phyloP scores from a whole-genome alignment of 1,139 yeast species.

The Pichia sp. region DNA sequence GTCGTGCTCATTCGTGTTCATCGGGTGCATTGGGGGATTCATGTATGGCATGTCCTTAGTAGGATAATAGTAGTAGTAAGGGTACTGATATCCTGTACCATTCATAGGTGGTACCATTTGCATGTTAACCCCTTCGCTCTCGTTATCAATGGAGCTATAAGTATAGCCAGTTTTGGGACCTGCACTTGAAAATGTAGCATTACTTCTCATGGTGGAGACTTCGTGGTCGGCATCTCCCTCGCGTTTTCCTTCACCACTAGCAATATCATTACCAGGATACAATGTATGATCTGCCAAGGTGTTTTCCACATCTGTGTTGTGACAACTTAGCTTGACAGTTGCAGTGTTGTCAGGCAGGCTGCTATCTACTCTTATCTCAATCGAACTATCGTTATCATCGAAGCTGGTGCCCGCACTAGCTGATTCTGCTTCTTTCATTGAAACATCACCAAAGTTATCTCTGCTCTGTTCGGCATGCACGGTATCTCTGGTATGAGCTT shows the following conservation, averaged over 20 bases:
- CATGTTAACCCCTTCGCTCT: slow-evolving; percentile 2
- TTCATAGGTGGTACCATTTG: slow-evolving; percentile 4
- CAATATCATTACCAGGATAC: neutral
- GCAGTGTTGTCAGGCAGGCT: neutral
- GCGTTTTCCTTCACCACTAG: neutral
- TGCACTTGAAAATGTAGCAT: slow-evolving; percentile 20
- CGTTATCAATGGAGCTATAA: slow-evolving; percentile 22
- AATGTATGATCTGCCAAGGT: neutral
- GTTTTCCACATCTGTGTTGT: neutral
- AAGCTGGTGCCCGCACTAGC: neutral
- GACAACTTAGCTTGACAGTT: neutral
- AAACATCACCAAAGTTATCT: neutral
- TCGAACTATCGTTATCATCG: neutral
- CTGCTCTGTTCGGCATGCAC: neutral
- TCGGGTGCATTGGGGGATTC: slow-evolving; percentile 13
- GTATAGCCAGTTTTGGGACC: slow-evolving; percentile 24
- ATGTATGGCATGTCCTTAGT: slow-evolving; percentile 20
- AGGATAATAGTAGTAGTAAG: slow-evolving; percentile 24
- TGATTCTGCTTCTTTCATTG: neutral
- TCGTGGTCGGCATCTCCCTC: slow-evolving; percentile 12
- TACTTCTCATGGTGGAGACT: slow-evolving; percentile 17
- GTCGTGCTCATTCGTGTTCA: slow-evolving; percentile 7
- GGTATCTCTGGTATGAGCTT: neutral
- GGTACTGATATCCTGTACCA: slow-evolving; percentile 17
- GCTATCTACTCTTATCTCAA: neutral